Base-by-base conservation (phyloP, 805 yeast species). In the Yarrowia divulgata region DNA sequence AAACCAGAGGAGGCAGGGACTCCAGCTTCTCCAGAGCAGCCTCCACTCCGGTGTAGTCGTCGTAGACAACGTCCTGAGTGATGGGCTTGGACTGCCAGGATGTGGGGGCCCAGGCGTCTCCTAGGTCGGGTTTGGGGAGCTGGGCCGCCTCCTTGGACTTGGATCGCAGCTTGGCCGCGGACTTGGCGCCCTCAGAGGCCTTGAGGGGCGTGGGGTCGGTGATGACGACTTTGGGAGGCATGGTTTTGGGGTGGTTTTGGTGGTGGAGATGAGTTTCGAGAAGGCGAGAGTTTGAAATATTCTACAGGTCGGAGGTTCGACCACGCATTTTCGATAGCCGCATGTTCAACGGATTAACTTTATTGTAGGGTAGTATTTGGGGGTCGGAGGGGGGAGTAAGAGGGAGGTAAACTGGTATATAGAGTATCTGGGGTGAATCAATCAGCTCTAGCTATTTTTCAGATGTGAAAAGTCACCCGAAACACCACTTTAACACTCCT, bases 11-110 rank as follows among this genome's bases (percentile, higher is more conserved):
- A 2, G 84, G 83, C 43, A 81, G 73, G 37, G 79, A 74, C 70
- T 81, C 83, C 9, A 81, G 75, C 69, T 81, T 81, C 64, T 81
- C 77, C 18, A 81, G 73, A 6, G 83, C 82, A 68, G 73, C 71
- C 70, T 81, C 84, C 14, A 81, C 79, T 37, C 74, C 74, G 18
- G 70, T 70, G 42, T 74, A 75, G 72, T 81, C 81, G 66, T 79
- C 80, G 72, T 81, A 81, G 19, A 79, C 78, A 2, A 81, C 83
- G 60, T 81, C 83, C 73, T 81, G 83, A 14, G 75, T 78, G 64
- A 81, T 80, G 8, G 84, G 83, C 72, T 79, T 78, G 3, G 73
- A 68, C 67, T 81, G 83, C 83, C 83, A 81, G 63, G 82, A 77
- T 4, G 81, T 75, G 12, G 81, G 82, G 52, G 76, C 73, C 83